phyloP scores from a whole-genome alignment of 2,329 filamentous ascomycete species.

The Zymoseptoria ardabiliae region DNA sequence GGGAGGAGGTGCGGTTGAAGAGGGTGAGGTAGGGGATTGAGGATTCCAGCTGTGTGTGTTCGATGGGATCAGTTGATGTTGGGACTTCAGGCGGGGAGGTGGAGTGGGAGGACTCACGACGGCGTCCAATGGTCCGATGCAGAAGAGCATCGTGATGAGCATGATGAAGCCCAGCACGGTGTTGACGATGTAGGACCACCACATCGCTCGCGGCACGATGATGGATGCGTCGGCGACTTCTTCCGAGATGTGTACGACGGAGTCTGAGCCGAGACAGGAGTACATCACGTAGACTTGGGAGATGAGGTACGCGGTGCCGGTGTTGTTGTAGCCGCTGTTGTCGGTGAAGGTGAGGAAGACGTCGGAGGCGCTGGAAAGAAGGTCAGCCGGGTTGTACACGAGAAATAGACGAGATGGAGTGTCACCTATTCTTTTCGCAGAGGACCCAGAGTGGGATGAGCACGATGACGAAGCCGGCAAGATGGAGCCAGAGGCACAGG shows the following conservation, averaged over 20 bases:
- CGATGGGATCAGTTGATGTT: too few species aligned
- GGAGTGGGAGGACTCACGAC: slow-evolving; percentile 19
- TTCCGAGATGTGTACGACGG: slow-evolving; percentile 29
- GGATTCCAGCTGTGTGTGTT: slow-evolving; percentile 16
- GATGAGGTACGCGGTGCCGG: slow-evolving; percentile 25
- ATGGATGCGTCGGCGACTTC: slow-evolving; percentile 27
- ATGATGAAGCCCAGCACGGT: slow-evolving; percentile 17
- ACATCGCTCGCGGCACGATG: slow-evolving; percentile 26
- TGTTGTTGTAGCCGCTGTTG: slow-evolving; percentile 23
- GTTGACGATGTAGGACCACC: slow-evolving; percentile 22
- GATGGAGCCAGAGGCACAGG: slow-evolving; percentile 22
- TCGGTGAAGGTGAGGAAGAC: slow-evolving; percentile 26
- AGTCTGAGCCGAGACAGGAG: slow-evolving; percentile 24
- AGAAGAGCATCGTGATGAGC: slow-evolving; percentile 26
- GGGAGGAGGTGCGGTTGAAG: slow-evolving; percentile 22
- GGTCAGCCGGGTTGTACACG: background rate
- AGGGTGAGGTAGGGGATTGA: slow-evolving; percentile 21
- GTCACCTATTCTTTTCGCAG: slow-evolving; percentile 23
- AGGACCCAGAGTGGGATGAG: slow-evolving; percentile 26
- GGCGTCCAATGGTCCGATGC: slow-evolving; percentile 22
- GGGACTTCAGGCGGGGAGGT: too few species aligned
- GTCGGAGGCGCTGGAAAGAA: slow-evolving; percentile 14
- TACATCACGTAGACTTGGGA: slow-evolving; percentile 24
- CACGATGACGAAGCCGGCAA: slow-evolving; percentile 27
- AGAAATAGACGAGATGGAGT: background rate